Base-by-base conservation (phyloP, 2,329 filamentous ascomycete species). In the Ascochyta fabae region DNA sequence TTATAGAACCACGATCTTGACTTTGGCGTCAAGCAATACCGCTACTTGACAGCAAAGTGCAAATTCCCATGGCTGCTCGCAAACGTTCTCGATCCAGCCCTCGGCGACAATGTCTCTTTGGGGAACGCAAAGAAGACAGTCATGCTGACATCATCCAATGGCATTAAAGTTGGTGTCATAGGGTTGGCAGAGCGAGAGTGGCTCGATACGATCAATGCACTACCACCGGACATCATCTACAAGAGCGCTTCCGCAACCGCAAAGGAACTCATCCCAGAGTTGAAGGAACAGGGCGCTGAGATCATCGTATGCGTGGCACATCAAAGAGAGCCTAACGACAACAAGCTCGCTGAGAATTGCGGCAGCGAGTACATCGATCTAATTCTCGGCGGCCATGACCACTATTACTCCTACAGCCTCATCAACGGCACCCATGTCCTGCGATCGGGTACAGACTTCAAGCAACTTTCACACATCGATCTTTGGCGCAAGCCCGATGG, bases 391-490 rank as follows among this genome's bases (percentile, higher is more conserved):
- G 92, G 92, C 0, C 92, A 96, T 69, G 93, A 96, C 66, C 93
- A 97, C 72, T 95, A 89, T 76, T 96, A 96, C 71, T 83, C 83
- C 15, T 91, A 96, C 75, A 84, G 82, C 50, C 70, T 92, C 51
- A 83, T 95, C 73, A 92, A 93, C 58, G 88, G 88, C 8, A 90
- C 86, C 0, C 92, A 96, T 67, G 85, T 96, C 3, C 79, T 97
- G n/a, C 86, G 93, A 1, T 96, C 91, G 0, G 92, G 93, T 0
- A 91, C 88, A 16, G 93, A 97, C 73, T 97, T 96, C 78, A 96
- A 95, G 77, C 90, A 97, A 72, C 80, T 96, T 31, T 95, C 90
- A 70, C 96, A 96, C 70, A 84, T 97, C 48, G 91, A 96, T 73
- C 89, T 86, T 1, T 85, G 90, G 64, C 82, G 85, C 22, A 86